Conservation (phyloP, 306 rosid genomes). For the Gynostemma pentaphyllum region DNA sequence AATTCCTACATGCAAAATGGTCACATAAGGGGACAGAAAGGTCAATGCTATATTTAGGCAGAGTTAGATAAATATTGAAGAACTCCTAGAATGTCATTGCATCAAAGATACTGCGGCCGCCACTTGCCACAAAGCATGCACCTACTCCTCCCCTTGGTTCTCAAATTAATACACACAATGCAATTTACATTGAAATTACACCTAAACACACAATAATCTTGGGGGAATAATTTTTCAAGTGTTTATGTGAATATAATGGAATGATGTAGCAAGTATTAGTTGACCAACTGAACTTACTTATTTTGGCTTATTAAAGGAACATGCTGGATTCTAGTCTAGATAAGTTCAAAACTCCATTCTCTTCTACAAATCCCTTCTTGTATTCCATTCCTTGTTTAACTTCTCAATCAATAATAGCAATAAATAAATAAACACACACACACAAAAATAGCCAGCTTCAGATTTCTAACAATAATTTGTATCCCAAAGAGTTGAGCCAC, state of each 20-base stretch:
- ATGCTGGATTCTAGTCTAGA: too few species aligned
- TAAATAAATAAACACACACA: too few species aligned
- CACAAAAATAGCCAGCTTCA: too few species aligned
- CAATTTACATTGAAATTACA: background rate
- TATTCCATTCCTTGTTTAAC: too few species aligned
- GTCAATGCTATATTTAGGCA: background rate
- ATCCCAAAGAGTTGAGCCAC: background rate
- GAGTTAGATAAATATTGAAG: background rate
- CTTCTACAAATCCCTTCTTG: too few species aligned
- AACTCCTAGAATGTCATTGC: background rate
- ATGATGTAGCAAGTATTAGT: background rate
- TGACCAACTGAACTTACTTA: background rate
- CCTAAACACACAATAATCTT: background rate
- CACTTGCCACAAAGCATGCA: conserved; percentile 4
- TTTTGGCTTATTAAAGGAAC: background rate
- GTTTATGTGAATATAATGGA: background rate
- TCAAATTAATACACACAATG: background rate
- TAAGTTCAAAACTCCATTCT: too few species aligned
- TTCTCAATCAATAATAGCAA: too few species aligned
- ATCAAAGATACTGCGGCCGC: background rate
- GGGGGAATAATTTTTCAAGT: background rate
- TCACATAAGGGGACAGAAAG: background rate
- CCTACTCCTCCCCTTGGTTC: background rate
- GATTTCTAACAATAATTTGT: background rate
- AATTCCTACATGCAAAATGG: conserved; percentile 34